Evolutionary conservation across 2,329 filamentous ascomycete genomes (phyloP), one percentile per base, ranked within the genome.

Genomic region (Ophiocordyceps camponoti-saundersi): DNA sequence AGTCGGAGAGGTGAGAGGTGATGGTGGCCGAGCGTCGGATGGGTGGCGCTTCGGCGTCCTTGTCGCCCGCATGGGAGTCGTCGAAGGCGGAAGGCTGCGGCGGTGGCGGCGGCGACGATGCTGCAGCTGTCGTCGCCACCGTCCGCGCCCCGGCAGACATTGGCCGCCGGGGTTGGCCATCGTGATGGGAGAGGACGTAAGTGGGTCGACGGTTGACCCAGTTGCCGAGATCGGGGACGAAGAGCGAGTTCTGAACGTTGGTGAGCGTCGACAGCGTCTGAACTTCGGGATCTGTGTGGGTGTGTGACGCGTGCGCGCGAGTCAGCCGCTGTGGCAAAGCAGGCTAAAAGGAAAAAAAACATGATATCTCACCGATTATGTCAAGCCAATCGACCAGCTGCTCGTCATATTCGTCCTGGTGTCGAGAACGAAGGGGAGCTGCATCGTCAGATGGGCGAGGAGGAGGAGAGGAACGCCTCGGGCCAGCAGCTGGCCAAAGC

Each of bases 171-270:
- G 10, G 47, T 29, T 34, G 20, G 16, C 22, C 23, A 2, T 59
- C 53, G 42, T 65, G 65, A 21, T 73, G 72, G 6, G 79, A 79
- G 8, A 92, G 69, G 41, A 77, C 77, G 59, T 92, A 94, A 0
- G 85, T 88, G 1, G 86, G 85, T 50, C 80, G 72, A 44, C 87
- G 75, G 56, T 93, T 92, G 45, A 93, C 55, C 54, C 78, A 79
- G 49, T 71, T 68, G 40, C 86, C 86, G n/a, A 93, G 69, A 52
- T 88, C 81, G 0, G 87, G 87, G 2, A 93, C 68, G 62, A 93
- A 93, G 11, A 94, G 75, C 0, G 86, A 92, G 59, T 94, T 94
- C 57, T 93, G 86, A 20, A 94, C 80, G 56, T 94, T 94, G 42
- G 85, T 93, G 11, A 93, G 73, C 15, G 85, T 90, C 0, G 85